Base-by-base conservation (phyloP, 148 eudicot species). In the Camellia japonica region DNA sequence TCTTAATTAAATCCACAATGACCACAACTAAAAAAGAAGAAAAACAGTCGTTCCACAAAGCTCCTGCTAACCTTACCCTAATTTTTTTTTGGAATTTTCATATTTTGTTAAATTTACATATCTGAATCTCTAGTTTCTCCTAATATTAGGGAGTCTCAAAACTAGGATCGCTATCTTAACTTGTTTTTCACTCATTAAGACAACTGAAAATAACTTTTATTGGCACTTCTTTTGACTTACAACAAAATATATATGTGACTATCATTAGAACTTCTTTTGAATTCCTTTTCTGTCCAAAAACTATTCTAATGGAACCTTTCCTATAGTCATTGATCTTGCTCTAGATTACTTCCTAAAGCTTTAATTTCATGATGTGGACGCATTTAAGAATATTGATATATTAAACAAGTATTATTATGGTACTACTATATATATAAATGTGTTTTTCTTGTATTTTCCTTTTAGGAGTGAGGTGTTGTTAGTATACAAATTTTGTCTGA, bases 1-100 rank as follows among this genome's bases (percentile, higher is more conserved):
- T n/a, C 61, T 73, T 73, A 54, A 56, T 49, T 49, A 71, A 18
- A 20, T 54, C 61, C 59, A n/a, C 18, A 73, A 73, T 54, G 9
- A 7, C 19, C 19, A 19, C 58, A 71, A 71, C 13, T 71, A 19
- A 0, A 14, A 20, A 47, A 71, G 44, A 68, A 68, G 23, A 56
- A 30, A 30, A 30, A 30, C 38, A 30, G 52, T 49, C 2, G 52
- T 49, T 5, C 52, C 52, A 30, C 38, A 30, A 30, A 30, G 38
- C 38, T 30, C 38, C 38, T 30, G 38, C 38, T 1, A 30, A 30
- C 38, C 38, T 30, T 49, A 49, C 7, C 52, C 7, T 7, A 9
- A 9, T 14, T 14, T 9, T 58, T 58, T 58, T 58, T 11, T 11
- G 3, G 61, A 20, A n/a, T 20, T 71, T 11, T 20, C 43, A 19